Evolutionary conservation across 1,139 yeast genomes (phyloP), one percentile per base, ranked within the genome.

Genomic region (Geotrichum carabidarum): DNA sequence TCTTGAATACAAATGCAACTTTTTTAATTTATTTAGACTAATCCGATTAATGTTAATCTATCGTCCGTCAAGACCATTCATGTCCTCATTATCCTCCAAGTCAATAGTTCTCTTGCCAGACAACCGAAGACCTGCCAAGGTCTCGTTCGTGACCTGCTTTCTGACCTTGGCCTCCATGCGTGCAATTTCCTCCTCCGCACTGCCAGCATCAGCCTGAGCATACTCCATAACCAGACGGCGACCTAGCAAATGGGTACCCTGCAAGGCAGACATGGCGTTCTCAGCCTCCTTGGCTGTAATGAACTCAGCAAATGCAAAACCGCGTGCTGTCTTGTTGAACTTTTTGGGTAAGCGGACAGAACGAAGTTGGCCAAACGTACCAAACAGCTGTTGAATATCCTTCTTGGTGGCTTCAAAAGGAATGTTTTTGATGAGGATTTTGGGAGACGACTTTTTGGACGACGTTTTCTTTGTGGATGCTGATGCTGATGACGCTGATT

Each of bases 241-340:
- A 44, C 99, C 99, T 55, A 93, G 79, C 72, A 93, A 85, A 79
- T 93, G 99, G 2, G 94, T 96, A 58, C 99, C 99, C 69, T 85
- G 87, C 61, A 93, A 79, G 68, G 91, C 94, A 63, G 84, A 84
- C 91, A 93, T 86, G n/a, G 98, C 99, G 67, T 78, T 83, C 68
- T 86, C 96, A 1, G 99, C 98, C 71, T 93, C 99, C 70, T 90
- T 88, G 43, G 89, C 78, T 47, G 94, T 76, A 17, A 86, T 76
- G 66, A 86, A 94, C 71, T 93, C 99, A 48, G 94, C 96, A 70
- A 93, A 93, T 0, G 99, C 99, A 75, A 93, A 93, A 68, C 99
- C 99, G 69, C 99, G 82, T 14, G 97, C 95, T 37, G 91, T 81
- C 69, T 86, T 86, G 77, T 93, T 95, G 75, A 91, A 90, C 70